Evolutionary conservation across 768 basidiomycete species (phyloP).

Genomic region (Aureoboletus auriporus): DNA sequence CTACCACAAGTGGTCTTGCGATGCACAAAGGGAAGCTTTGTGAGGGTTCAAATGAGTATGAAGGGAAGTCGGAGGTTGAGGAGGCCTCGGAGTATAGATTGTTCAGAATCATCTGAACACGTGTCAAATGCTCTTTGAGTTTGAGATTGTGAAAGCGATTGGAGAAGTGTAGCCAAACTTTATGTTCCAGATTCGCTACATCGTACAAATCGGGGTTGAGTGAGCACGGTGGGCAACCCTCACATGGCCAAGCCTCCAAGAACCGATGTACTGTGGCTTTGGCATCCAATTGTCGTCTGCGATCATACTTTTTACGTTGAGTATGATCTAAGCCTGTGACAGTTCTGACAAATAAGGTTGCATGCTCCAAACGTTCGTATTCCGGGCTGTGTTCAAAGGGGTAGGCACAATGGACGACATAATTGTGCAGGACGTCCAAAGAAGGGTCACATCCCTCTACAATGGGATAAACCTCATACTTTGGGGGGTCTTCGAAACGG

Average conservation of each 20-base stretch:
- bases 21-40: neutral
- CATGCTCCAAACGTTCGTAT: neutral
- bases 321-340: neutral
- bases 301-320: neutral
- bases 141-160: slow-evolving; percentile 10
- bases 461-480: slow-evolving; percentile 4
- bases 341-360: neutral
- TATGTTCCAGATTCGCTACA: neutral
- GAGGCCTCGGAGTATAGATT: neutral
- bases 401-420: neutral
- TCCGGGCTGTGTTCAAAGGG: slow-evolving; percentile 4
- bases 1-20: neutral
- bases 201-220: neutral
- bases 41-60: neutral
- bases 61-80: too few species aligned
- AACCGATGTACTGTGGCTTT: neutral
- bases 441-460: neutral
- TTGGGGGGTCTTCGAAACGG: slow-evolving; percentile 6
- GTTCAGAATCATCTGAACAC: neutral
- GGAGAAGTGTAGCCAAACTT: neutral
- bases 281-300: neutral
- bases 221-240: neutral
- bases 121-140: neutral
- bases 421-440: neutral
- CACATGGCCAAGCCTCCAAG: slow-evolving; percentile 12